phyloP scores from a whole-genome alignment of 2,329 filamentous ascomycete species.

The Myriangium duriaei region DNA sequence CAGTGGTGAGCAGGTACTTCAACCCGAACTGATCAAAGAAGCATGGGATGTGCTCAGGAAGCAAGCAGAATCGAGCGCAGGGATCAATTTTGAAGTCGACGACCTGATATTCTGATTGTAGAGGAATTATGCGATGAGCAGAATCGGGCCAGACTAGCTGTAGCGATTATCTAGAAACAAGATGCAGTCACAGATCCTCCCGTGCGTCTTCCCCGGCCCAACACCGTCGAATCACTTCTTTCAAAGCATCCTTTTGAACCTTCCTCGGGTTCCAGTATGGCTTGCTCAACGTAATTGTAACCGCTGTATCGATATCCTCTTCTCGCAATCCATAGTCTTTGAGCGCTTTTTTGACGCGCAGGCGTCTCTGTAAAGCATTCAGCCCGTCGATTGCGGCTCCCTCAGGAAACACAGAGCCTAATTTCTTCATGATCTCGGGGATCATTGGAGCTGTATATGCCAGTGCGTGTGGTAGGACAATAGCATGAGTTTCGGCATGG shows the following conservation, averaged over 20 bases:
- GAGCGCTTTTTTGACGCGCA: slow-evolving; percentile 41
- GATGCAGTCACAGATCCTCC: slow-evolving; percentile 33
- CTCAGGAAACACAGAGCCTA: slow-evolving; percentile 43
- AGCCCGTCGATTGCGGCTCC: slow-evolving; percentile 47
- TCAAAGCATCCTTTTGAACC: slow-evolving; percentile 39
- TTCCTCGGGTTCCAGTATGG: slow-evolving; percentile 48
- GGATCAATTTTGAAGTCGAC: slow-evolving; percentile 28
- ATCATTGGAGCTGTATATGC: slow-evolving; percentile 49
- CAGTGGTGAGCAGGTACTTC: slow-evolving; percentile 19
- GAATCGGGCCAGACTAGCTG: no score
- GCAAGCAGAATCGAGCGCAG: slow-evolving; percentile 23
- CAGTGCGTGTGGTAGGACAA: slow-evolving; percentile 49
- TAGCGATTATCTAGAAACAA: no score
- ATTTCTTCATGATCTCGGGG: slow-evolving; percentile 38
- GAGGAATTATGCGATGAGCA: no score
- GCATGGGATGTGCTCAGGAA: slow-evolving; percentile 23
- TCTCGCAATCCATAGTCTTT: slow-evolving; percentile 48
- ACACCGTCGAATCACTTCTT: slow-evolving; percentile 45
- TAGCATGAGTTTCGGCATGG: slow-evolving; percentile 53
- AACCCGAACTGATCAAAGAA: slow-evolving; percentile 17
- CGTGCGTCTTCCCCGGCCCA: slow-evolving; percentile 48
- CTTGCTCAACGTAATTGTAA: slow-evolving; percentile 45
- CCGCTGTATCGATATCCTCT: slow-evolving; percentile 46
- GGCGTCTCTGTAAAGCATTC: slow-evolving; percentile 41
- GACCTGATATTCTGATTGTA: no score